These are phyloP conservation scores for Melampsora americana DNA, from an alignment of 1,284 basidiomycete species.

Conservation along the genomic window DNA sequence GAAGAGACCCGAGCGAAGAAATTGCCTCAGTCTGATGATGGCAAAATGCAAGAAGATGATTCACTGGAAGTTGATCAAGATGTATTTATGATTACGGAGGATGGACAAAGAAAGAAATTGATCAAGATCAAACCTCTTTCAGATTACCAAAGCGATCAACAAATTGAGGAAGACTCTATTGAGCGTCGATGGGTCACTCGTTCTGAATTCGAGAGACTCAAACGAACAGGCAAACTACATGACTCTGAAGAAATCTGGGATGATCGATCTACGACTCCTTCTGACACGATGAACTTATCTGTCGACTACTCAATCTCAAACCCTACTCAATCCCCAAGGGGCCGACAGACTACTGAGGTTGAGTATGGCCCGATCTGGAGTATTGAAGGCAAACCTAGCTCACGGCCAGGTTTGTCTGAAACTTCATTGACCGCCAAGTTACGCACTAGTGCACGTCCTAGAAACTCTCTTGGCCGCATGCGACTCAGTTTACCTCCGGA, in stretches of 20 bases:
- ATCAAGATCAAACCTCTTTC: conserved; percentile 29
- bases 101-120: conserved; percentile 36
- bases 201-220: conserved; percentile 28
- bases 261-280: conserved; percentile 15
- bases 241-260: conserved; percentile 26
- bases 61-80: conserved; percentile 25
- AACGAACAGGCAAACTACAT: conserved; percentile 7
- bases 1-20: too few species aligned
- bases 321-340: conserved; percentile 8
- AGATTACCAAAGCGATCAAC: neutral
- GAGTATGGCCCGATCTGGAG: conserved; percentile 39
- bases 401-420: conserved; percentile 10
- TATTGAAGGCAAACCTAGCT: conserved; percentile 30
- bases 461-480: conserved; percentile 40
- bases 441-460: conserved; percentile 23
- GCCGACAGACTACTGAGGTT: neutral
- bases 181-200: conserved; percentile 41
- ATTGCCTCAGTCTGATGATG: neutral
- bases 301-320: conserved; percentile 5
- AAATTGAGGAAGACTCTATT: conserved; percentile 6
- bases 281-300: conserved; percentile 1
- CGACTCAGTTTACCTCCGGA: conserved; percentile 38
- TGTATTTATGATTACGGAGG: conserved; percentile 32
- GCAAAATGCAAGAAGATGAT: conserved; percentile 9
- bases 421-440: conserved; percentile 10